These are phyloP conservation scores for Clausena lansium DNA, from an alignment of 345 rosid species.

Conservation along the genomic window DNA sequence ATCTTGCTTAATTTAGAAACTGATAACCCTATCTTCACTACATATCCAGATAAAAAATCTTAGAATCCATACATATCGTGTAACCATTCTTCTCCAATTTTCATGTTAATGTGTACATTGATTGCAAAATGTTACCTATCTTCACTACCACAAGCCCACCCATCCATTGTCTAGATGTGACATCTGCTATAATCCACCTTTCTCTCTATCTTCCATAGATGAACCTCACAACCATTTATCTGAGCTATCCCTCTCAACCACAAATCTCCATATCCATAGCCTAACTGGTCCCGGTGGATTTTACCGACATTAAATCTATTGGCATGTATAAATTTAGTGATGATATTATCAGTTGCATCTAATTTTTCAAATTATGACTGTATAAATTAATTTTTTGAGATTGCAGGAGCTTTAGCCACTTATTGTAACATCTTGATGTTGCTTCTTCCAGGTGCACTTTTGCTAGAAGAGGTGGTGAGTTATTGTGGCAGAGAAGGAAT, in stretches of 20 bases:
- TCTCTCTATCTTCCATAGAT: background rate
- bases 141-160: background rate
- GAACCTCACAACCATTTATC: background rate
- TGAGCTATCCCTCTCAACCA: background rate
- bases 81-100: background rate
- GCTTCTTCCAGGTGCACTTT: conserved; percentile 63
- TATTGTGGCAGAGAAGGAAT: conserved; percentile 75
- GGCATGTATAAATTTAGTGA: background rate
- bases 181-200: background rate
- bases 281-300: background rate
- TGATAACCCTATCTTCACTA: too few relatives aligned
- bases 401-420: conserved; percentile 8
- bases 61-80: background rate
- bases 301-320: background rate
- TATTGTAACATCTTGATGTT: conserved; percentile 10
- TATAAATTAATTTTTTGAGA: background rate
- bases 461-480: conserved; percentile 78
- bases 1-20: background rate
- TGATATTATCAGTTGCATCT: background rate
- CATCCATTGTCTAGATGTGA: background rate
- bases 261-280: background rate
- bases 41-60: background rate
- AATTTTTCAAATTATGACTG: background rate
- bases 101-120: background rate
- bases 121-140: background rate